A percentile compares a stretch with the other conserved stretches of the same genome.
Evolutionary conservation across 768 basidiomycete genomes (phyloP).

Genomic region (Tricholoma bakamatsutake): DNA sequence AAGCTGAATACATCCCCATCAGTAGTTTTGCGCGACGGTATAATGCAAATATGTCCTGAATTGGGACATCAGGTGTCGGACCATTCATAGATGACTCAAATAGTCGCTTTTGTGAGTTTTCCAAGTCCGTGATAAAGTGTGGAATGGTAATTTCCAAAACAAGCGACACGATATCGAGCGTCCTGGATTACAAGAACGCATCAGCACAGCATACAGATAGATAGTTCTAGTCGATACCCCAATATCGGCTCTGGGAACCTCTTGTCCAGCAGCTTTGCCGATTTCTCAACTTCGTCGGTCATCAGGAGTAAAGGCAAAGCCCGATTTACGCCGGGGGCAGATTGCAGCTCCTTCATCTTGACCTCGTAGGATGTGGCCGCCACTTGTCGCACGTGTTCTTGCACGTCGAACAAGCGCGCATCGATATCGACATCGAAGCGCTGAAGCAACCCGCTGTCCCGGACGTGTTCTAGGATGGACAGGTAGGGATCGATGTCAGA

Average conservation of each 20-base stretch:
- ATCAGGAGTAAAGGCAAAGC: constrained; percentile 77
- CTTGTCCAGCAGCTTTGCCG: constrained; percentile 77
- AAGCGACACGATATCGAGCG: constrained; percentile 71
- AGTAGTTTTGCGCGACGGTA: constrained; percentile 76
- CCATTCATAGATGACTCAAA: constrained; percentile 84
- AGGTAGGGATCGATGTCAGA: constrained; percentile 64
- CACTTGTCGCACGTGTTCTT: constrained; percentile 56
- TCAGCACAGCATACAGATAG: not conserved
- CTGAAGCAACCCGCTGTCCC: constrained; percentile 62
- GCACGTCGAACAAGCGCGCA: constrained; percentile 61
- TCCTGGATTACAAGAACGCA: constrained; percentile 28
- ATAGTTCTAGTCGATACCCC: constrained; percentile 45
- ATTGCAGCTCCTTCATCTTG: constrained; percentile 58
- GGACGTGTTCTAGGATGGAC: constrained; percentile 63
- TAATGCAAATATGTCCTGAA: constrained; percentile 85
- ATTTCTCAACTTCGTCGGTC: constrained; percentile 87
- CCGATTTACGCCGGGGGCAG: constrained; percentile 71
- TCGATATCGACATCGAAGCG: constrained; percentile 70
- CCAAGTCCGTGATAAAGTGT: constrained; percentile 58
- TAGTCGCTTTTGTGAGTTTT: constrained; percentile 63
- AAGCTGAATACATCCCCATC: constrained; percentile 75
- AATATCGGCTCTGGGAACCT: constrained; percentile 81
- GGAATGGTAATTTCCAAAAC: constrained; percentile 67
- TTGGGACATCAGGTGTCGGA: constrained; percentile 81
- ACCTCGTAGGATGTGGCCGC: constrained; percentile 55